A percentile compares a stretch with the other conserved stretches of the same genome.
Evolutionary conservation across 441 rosid genomes (phyloP).

Genomic region (Breynia disticha): DNA sequence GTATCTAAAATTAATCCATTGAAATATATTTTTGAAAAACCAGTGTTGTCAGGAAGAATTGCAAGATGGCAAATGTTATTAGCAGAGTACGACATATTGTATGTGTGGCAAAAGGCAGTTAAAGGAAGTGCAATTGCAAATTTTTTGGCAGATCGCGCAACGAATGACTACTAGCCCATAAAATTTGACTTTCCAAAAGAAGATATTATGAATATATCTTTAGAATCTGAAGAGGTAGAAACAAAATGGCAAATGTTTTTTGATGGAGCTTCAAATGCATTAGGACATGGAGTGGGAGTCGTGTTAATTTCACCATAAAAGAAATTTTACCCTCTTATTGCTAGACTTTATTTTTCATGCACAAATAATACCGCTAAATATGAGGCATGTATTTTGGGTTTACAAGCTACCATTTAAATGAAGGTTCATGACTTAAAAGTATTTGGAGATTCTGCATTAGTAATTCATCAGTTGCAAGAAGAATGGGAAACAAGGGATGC

Average conservation of each 20-base stretch:
- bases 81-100: constrained; percentile 5
- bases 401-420: background rate
- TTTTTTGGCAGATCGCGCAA: background rate
- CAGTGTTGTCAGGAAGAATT: background rate
- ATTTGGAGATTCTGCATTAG: background rate
- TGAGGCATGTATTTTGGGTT: background rate
- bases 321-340: background rate
- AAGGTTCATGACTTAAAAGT: background rate
- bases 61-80: constrained; percentile 4
- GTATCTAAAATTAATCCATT: background rate
- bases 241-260: background rate
- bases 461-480: background rate
- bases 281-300: background rate
- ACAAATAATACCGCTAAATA: background rate
- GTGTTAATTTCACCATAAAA: background rate
- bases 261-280: background rate
- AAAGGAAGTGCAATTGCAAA: background rate
- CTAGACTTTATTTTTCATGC: background rate
- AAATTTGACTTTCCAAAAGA: background rate
- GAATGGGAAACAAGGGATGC: background rate
- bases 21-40: background rate
- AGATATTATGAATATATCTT: background rate
- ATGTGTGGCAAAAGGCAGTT: background rate
- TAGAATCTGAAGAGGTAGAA: no score
- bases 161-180: background rate